Evolutionary conservation across 2,329 filamentous ascomycete genomes (phyloP), one percentile per base, ranked within the genome.

Genomic region (Colletotrichum endophyticum): DNA sequence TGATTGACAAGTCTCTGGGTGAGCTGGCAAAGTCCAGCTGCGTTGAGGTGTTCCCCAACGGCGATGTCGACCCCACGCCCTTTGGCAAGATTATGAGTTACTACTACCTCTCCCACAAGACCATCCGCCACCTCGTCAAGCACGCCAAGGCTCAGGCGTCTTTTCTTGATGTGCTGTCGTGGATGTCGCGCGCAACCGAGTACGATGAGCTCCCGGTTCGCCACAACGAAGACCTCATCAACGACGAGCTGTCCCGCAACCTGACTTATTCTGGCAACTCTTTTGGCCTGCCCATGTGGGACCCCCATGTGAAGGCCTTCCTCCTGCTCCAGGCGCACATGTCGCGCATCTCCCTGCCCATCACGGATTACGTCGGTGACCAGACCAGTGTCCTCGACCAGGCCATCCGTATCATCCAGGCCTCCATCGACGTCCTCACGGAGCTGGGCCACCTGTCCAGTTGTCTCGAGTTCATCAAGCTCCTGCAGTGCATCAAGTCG

Each of bases 41-140:
- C 86, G 92, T 98, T 19, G 90, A 93, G 22, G 90, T 98, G 5
- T 94, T 95, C 81, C 93, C 94, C 61, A 98, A 97, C 79, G 96
- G 96, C 59, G 94, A 98, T 80, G 93, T 99, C 32, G 95, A 98
- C 80, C 89, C 96, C 1, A 99, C 97, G 0, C 94, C 96, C 0
- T 90, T 99, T 8, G 97, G 97, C 81, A 98, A 98, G 87, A 99
- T 99, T 82, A 98, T 99, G 95, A 98, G 95, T 84, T 99, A 99
- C 89, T 99, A 99, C 89, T 99, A 99, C 83, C 93, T 97, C 64
- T 98, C 96, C 0, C 97, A 99, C 87, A 95, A 95, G 85, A 99
- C 97, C 0, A 96, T 99, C 81, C 95, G 97, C 2, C 93, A 95
- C 81, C 91, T 99, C 8, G 92, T 95, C 78, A 90, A 92, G 63